phyloP scores from a whole-genome alignment of 2,329 filamentous ascomycete species.

The Sclerotinia subarctica region DNA sequence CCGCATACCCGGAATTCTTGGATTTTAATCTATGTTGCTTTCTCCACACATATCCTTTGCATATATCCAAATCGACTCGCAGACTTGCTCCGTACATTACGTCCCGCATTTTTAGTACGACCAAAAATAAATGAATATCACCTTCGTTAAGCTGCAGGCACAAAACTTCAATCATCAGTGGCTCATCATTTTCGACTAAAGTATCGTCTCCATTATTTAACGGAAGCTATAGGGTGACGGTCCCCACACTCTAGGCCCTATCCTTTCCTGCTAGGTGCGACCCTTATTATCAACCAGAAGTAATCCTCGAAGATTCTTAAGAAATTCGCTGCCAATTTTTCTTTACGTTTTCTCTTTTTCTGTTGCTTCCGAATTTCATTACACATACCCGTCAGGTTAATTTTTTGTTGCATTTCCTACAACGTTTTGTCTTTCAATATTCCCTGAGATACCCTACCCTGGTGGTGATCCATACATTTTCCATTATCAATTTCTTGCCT shows the following conservation, averaged over 20 bases:
- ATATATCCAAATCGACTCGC: background rate
- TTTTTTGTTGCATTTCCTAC: constrained; percentile 22
- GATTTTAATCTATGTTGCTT: background rate
- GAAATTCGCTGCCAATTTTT: constrained; percentile 11
- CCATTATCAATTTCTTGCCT: constrained; percentile 22
- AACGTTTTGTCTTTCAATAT: constrained; percentile 8
- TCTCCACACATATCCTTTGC: constrained; percentile 10
- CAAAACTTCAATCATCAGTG: constrained; percentile 26
- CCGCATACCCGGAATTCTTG: constrained; percentile 9
- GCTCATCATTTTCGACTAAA: constrained; percentile 27
- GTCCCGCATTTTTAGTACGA: constrained; percentile 23
- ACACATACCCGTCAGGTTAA: background rate
- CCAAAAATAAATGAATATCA: constrained; percentile 18
- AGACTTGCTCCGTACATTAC: constrained; percentile 4
- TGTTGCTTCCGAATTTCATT: constrained; percentile 20
- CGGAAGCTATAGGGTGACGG: constrained; percentile 29
- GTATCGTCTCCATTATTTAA: constrained; percentile 27
- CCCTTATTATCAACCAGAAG: constrained; percentile 20
- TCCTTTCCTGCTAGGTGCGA: constrained; percentile 21
- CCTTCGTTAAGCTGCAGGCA: constrained; percentile 26
- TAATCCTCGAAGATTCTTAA: constrained; percentile 15
- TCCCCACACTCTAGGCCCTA: constrained; percentile 31
- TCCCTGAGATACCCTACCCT: constrained; percentile 28
- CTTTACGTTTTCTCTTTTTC: constrained; percentile 2
- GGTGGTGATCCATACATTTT: constrained; percentile 32